Conservation (phyloP, 805 yeast genomes). For the Lachancea dasiensis region DNA sequence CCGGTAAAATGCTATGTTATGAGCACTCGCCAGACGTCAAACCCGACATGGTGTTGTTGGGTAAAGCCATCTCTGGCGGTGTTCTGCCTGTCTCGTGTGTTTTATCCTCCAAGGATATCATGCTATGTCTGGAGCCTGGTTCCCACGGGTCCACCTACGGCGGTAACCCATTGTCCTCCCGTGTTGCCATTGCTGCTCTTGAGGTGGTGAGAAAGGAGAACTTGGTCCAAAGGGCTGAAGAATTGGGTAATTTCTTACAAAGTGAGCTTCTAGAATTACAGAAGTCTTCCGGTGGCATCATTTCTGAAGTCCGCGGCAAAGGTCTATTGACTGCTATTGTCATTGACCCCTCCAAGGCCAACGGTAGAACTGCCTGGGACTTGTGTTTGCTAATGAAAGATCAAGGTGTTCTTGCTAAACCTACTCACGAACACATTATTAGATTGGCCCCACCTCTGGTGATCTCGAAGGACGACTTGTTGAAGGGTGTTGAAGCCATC, state of each 20-base stretch:
- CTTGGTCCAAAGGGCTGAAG: slow-evolving; percentile 69
- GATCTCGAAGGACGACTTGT: slow-evolving; percentile 78
- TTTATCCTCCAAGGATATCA: slow-evolving; percentile 79
- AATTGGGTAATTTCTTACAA: slow-evolving; percentile 65
- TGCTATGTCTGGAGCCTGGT: slow-evolving; percentile 88
- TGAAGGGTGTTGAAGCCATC: slow-evolving; percentile 74
- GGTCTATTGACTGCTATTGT: slow-evolving; percentile 90
- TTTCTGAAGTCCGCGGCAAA: slow-evolving; percentile 66
- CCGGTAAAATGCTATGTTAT: slow-evolving; percentile 88
- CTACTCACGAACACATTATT: slow-evolving; percentile 92
- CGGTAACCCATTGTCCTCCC: slow-evolving; percentile 92
- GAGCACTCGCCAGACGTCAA: slow-evolving; percentile 75
- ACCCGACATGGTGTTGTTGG: slow-evolving; percentile 85
- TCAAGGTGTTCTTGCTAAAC: slow-evolving; percentile 88
- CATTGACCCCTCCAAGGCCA: slow-evolving; percentile 74
- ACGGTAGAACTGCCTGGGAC: slow-evolving; percentile 95
- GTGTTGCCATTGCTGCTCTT: slow-evolving; percentile 89
- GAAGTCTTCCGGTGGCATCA: slow-evolving; percentile 47
- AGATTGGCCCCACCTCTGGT: slow-evolving; percentile 96
- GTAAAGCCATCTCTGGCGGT: slow-evolving; percentile 96
- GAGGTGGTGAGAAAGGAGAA: slow-evolving; percentile 85
- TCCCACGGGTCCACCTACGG: slow-evolving; percentile 98
- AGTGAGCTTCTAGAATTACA: slow-evolving; percentile 50
- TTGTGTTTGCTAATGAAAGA: slow-evolving; percentile 84
- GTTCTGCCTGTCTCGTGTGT: slow-evolving; percentile 90